Conservation (phyloP, 2,329 filamentous ascomycete species). For the Lecanicillium sp. region DNA sequence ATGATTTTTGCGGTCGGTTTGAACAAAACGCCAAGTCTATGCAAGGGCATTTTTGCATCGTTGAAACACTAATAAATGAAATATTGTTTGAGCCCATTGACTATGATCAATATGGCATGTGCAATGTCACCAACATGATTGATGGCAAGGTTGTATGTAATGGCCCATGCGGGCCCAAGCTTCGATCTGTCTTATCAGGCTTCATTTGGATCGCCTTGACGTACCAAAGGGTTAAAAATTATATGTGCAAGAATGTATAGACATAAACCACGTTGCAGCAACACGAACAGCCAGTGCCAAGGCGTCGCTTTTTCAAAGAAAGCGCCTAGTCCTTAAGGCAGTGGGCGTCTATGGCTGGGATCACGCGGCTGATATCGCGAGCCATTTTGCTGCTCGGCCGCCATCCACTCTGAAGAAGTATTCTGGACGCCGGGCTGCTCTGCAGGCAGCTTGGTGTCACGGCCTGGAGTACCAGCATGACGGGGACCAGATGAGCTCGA, state of each 20-base stretch:
- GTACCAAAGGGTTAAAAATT: slow-evolving; percentile 4
- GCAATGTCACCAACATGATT: slow-evolving; percentile 1
- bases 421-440: slow-evolving; percentile 48
- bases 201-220: not conserved
- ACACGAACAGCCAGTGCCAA: slow-evolving; percentile 6
- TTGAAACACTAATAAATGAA: slow-evolving; percentile 5
- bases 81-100: slow-evolving; percentile 3
- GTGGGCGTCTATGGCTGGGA: slow-evolving; percentile 30
- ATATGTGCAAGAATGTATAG: slow-evolving; percentile 9
- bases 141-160: slow-evolving; percentile 5
- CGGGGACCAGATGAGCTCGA: slow-evolving; percentile 18
- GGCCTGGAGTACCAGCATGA: slow-evolving; percentile 22
- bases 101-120: slow-evolving; percentile 5
- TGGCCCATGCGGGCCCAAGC: not conserved
- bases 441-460: slow-evolving; percentile 52
- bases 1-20: slow-evolving; percentile 9
- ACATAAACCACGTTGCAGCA: slow-evolving; percentile 10
- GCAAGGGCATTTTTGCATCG: slow-evolving; percentile 15
- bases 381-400: slow-evolving; percentile 36
- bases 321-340: slow-evolving; percentile 19
- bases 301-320: slow-evolving; percentile 5
- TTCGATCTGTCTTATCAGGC: too few species aligned
- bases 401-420: slow-evolving; percentile 42
- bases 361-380: slow-evolving; percentile 35
- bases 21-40: slow-evolving; percentile 25